Conservation (phyloP, 2,329 filamentous ascomycete genomes). For the Diplodia corticola region DNA sequence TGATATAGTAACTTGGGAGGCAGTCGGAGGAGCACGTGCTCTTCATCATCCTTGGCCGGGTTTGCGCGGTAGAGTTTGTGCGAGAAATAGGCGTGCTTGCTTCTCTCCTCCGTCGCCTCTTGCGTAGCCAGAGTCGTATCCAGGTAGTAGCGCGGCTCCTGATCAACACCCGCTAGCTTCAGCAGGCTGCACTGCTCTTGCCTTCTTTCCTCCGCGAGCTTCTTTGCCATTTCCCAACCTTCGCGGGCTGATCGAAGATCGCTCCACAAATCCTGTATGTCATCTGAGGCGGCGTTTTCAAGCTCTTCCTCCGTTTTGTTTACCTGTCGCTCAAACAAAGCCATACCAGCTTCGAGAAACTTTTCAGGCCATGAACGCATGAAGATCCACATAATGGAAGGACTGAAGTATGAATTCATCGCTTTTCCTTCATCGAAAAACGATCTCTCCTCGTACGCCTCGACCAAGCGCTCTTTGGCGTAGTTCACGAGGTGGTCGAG, state of each 20-base stretch:
- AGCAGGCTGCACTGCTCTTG: background rate
- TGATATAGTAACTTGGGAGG: background rate
- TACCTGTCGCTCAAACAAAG: background rate
- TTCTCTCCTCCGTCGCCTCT: background rate
- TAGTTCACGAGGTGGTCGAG: background rate
- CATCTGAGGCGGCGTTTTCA: too few relatives aligned
- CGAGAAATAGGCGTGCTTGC: background rate
- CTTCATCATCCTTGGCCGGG: background rate
- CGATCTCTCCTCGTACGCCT: background rate
- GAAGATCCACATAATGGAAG: background rate
- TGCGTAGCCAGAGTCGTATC: background rate
- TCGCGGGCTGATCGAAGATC: too few relatives aligned
- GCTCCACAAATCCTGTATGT: too few relatives aligned
- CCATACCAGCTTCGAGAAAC: background rate
- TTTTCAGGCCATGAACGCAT: background rate
- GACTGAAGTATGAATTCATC: background rate
- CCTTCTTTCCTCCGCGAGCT: background rate
- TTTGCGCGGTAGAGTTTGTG: background rate
- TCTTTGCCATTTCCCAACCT: background rate
- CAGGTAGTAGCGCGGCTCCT: background rate
- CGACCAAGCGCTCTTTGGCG: background rate
- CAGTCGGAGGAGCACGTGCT: background rate
- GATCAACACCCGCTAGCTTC: background rate
- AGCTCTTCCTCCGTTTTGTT: background rate
- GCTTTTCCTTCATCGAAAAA: background rate